Evolutionary conservation across 1,284 basidiomycete species (phyloP), one percentile per base, ranked within the genome.

Genomic region (Dichomitus squalens): DNA sequence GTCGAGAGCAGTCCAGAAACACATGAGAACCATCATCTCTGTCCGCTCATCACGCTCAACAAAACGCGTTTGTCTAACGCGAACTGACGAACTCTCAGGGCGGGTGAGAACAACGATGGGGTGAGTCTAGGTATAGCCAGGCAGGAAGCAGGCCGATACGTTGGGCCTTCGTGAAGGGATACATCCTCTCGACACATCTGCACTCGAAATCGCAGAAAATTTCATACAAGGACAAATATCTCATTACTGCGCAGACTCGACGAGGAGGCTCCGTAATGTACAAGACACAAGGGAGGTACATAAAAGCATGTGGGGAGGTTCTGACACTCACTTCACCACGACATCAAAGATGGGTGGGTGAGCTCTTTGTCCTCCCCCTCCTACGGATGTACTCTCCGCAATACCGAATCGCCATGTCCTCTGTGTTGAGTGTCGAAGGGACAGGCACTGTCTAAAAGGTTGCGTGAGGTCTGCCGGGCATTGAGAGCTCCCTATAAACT

Each of bases 361-460:
- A 84, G 87, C 77, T 88, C 87, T 79, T 86, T 75, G 76, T 79
- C 84, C 73, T 64, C 70, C 83, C 83, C 68, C 59, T 61, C 71
- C 61, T 57, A 41, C 36, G 48, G 59, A 59, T 36, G 80, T 69
- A 67, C 69, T 89, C 84, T 89, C 70, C 86, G 87, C 87, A 79
- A 66, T 64, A 81, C 87, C 83, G 76, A 84, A 89, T 89, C 87
- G 84, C 87, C 86, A 75, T 84, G 79, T 73, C 78, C 78, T 68
- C 70, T 74, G 78, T 85, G 77, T 84, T 62, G 65, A 62, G 57
- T 59, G 54, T 66, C 70, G 61, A 60, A 60, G 75, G 79, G 79
- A 77, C 79, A 83, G 86, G 87, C 81, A 89, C 87, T 89, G 87
- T 89, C 87, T 89, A 81, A 72, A 70, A 80, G 85, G 85, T 73